Conservation (phyloP, 495 filamentous ascomycete genomes). For the Darksidea phi region DNA sequence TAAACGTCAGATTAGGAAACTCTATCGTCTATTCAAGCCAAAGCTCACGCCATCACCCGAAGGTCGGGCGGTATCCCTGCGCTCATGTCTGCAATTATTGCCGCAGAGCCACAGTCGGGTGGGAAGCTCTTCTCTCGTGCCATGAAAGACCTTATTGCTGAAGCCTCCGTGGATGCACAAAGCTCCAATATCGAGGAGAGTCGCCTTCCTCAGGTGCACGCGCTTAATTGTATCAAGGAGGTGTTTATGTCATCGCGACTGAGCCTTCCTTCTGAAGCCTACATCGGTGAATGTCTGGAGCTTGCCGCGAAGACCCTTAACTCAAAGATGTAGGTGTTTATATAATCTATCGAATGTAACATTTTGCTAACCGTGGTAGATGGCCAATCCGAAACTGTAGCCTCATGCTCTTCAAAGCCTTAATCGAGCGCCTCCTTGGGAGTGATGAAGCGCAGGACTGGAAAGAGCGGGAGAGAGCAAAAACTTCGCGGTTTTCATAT, state of each 20-base stretch:
- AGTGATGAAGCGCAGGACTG: conserved; percentile 57
- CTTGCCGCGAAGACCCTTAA: conserved; percentile 72
- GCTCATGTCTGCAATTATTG: conserved; percentile 73
- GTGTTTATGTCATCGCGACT: conserved; percentile 78
- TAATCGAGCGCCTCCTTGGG: conserved; percentile 74
- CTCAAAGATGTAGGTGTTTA: conserved; percentile 55
- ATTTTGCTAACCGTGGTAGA: conserved; percentile 44
- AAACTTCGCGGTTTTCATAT: conserved; percentile 55
- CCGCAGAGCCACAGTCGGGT: conserved; percentile 48
- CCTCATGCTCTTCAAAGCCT: conserved; percentile 78
- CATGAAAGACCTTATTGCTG: conserved; percentile 47
- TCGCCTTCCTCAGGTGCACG: conserved; percentile 82
- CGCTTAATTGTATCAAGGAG: conserved; percentile 85
- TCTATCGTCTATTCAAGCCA: conserved; percentile 55
- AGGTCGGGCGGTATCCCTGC: conserved; percentile 90
- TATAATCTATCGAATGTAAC: neutral
- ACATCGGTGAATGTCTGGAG: conserved; percentile 69
- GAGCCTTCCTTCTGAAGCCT: conserved; percentile 59
- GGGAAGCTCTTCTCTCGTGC: conserved; percentile 51
- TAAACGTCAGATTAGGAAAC: conserved; percentile 16
- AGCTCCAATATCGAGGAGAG: conserved; percentile 52
- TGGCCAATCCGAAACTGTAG: conserved; percentile 95
- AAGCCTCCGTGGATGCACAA: conserved; percentile 42
- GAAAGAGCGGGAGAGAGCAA: conserved; percentile 34
- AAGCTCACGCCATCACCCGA: conserved; percentile 75